Conservation (phyloP, 108 stramenopile species). For the Schizochytrium sp. region DNA sequence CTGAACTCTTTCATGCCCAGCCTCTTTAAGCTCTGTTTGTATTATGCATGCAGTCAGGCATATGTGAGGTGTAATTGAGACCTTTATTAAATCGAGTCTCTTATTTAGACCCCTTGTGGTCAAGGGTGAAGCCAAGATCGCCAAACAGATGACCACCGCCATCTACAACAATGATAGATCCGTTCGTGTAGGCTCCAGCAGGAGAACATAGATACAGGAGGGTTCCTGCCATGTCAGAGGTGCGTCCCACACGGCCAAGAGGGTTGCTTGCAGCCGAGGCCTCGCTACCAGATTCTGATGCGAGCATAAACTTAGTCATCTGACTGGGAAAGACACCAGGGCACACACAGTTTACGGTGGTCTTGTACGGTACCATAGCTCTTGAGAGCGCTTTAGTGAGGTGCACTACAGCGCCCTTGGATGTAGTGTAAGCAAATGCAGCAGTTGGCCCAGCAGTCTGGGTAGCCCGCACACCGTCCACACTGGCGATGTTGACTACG, state of each 20-base stretch:
- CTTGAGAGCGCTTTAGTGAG: slow-evolving; percentile 88
- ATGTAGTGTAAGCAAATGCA: slow-evolving; percentile 87
- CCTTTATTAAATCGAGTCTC: neutral
- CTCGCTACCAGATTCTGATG: slow-evolving; percentile 77
- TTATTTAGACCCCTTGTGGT: neutral
- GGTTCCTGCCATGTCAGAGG: slow-evolving; percentile 91
- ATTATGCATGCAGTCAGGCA: neutral
- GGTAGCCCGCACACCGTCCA: slow-evolving; percentile 83
- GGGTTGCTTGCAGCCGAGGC: slow-evolving; percentile 78
- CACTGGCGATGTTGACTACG: slow-evolving; percentile 90
- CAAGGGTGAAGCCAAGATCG: slow-evolving; percentile 55
- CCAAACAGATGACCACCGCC: slow-evolving; percentile 77
- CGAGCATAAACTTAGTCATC: slow-evolving; percentile 84
- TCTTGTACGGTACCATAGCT: slow-evolving; percentile 64
- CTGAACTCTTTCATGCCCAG: neutral
- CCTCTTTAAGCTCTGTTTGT: neutral
- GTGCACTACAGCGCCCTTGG: slow-evolving; percentile 91
- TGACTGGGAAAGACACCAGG: slow-evolving; percentile 87
- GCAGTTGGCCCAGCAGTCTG: slow-evolving; percentile 49
- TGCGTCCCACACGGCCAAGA: slow-evolving; percentile 84
- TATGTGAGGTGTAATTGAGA: neutral
- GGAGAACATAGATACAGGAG: slow-evolving; percentile 83
- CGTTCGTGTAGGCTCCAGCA: slow-evolving; percentile 88
- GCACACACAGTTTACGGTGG: slow-evolving; percentile 90
- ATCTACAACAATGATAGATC: slow-evolving; percentile 87